Percentiles rank a stretch among this genome's conserved stretches.
Evolutionary conservation across 768 basidiomycete species (phyloP).

Genomic region (Naematelia aurantialba): DNA sequence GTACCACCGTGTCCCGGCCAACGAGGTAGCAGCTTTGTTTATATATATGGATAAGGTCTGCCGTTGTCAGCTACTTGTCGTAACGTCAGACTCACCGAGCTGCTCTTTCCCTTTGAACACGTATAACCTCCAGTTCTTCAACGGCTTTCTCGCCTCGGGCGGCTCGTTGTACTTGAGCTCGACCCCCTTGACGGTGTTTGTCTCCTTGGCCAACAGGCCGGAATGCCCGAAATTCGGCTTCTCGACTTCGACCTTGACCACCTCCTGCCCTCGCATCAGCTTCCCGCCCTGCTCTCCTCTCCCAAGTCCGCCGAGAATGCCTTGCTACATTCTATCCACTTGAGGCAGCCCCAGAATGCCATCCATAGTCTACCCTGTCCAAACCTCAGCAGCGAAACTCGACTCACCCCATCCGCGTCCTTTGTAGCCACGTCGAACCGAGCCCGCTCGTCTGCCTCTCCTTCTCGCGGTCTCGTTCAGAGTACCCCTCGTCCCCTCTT

Average conservation of each 20-base stretch:
- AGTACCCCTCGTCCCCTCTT: slow-evolving; percentile 30
- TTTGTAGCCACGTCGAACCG: slow-evolving; percentile 36
- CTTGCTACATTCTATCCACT: slow-evolving; percentile 2
- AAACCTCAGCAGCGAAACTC: slow-evolving; percentile 2
- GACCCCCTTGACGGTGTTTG: slow-evolving; percentile 70
- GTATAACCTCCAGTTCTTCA: slow-evolving; percentile 85
- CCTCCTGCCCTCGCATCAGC: slow-evolving; percentile 41
- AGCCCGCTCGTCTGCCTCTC: slow-evolving; percentile 45
- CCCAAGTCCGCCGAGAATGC: background rate
- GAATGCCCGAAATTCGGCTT: slow-evolving; percentile 89
- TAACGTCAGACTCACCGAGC: slow-evolving; percentile 62
- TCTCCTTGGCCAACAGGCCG: slow-evolving; percentile 90
- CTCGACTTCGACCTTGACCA: slow-evolving; percentile 55
- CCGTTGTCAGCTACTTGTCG: background rate
- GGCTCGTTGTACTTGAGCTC: slow-evolving; percentile 98
- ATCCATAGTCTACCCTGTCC: background rate
- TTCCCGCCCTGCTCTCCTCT: background rate
- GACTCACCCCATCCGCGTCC: slow-evolving; percentile 22
- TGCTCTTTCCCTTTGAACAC: slow-evolving; percentile 96
- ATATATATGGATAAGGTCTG: slow-evolving; percentile 87
- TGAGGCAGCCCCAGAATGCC: background rate
- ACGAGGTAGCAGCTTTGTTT: slow-evolving; percentile 91
- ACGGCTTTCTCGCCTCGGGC: slow-evolving; percentile 91
- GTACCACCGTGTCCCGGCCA: slow-evolving; percentile 80
- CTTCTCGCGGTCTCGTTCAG: slow-evolving; percentile 41